Evolutionary conservation across 2,329 filamentous ascomycete species (phyloP), one percentile per base, ranked within the genome.

Genomic region (Exophiala phaeomuriformis): DNA sequence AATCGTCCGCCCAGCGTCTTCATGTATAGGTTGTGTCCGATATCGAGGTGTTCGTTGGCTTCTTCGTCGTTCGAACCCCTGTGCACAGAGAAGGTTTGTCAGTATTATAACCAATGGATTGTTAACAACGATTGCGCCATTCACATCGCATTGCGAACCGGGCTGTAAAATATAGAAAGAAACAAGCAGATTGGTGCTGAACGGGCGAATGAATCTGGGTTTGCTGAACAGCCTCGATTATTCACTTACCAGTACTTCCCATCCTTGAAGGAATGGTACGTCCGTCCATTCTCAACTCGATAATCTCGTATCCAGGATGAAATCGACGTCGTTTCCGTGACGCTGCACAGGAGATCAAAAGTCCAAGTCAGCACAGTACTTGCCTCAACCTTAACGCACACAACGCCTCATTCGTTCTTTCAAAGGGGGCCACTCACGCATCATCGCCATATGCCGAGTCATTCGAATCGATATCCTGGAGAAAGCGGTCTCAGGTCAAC

Each of bases 21-120:
- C 29, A 60, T 56, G 49, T 68, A 70, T 5, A 56, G 47, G 33
- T 54, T 47, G 40, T 59, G 58, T 8, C 55, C 46, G 41, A 57
- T 52, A 35, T 57, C 53, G 32, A 56, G 54, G 32, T 55, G 70
- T 54, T 73, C 70, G 59, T 73, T 71, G 56, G 73, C 71, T 61
- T 69, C 65, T 54, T 73, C 68, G 56, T 74, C 71, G 58, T 73
- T 74, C 6, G 71, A 52, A 10, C 56, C 56, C 56, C 54, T 56
- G 37, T 7, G 8, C 19, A 33, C n/a, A 31, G 27, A n/a, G 43
- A 49, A 28, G 49, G 47, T 43, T 19, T 19, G 19, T 19, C 19
- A 19, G 19, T 19, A 40, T 3, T 28, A 19, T 10, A 19, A 6
- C 10, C 10, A 33, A 9, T 12, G 36, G 36, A 8, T 5, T 39